These are phyloP conservation scores for Zarea fungicola DNA, from an alignment of 2,329 filamentous ascomycete genomes.

Conservation along the genomic window DNA sequence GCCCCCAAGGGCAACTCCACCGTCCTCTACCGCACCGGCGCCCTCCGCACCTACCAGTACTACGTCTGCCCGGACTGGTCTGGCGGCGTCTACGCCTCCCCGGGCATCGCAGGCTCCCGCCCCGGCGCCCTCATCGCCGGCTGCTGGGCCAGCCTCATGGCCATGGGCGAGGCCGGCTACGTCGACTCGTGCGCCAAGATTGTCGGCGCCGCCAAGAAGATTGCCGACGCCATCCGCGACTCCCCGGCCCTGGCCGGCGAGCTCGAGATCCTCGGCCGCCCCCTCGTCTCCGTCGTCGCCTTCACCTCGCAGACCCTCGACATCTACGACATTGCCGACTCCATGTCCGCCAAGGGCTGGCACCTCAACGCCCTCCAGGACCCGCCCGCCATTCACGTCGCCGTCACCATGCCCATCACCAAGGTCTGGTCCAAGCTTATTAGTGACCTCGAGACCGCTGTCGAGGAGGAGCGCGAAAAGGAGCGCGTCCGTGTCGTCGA, in stretches of 20 bases:
- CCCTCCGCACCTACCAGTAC: conserved; percentile 85
- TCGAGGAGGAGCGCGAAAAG: conserved; percentile 74
- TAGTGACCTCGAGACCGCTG: conserved; percentile 61
- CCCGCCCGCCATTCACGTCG: conserved; percentile 88
- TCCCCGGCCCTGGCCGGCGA: conserved; percentile 65
- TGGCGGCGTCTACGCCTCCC: conserved; percentile 92
- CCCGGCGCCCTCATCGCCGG: conserved; percentile 92
- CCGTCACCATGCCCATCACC: conserved; percentile 82
- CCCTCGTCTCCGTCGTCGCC: conserved; percentile 84
- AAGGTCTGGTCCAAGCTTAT: conserved; percentile 77
- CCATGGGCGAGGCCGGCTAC: conserved; percentile 81
- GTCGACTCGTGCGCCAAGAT: conserved; percentile 82
- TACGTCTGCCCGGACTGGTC: conserved; percentile 94
- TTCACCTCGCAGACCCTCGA: conserved; percentile 81
- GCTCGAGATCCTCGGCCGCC: conserved; percentile 75
- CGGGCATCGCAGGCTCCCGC: conserved; percentile 83
- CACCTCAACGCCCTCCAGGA: conserved; percentile 92
- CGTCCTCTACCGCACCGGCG: conserved; percentile 77
- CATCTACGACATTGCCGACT: conserved; percentile 92
- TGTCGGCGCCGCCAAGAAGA: conserved; percentile 78
- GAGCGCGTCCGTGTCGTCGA: conserved; percentile 67
- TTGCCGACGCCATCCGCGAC: conserved; percentile 67
- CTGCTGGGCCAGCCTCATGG: conserved; percentile 92
- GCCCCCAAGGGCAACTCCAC: conserved; percentile 97
- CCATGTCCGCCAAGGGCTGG: conserved; percentile 80